phyloP scores from a whole-genome alignment of 495 filamentous ascomycete genomes.

The Penicillium arizonense region DNA sequence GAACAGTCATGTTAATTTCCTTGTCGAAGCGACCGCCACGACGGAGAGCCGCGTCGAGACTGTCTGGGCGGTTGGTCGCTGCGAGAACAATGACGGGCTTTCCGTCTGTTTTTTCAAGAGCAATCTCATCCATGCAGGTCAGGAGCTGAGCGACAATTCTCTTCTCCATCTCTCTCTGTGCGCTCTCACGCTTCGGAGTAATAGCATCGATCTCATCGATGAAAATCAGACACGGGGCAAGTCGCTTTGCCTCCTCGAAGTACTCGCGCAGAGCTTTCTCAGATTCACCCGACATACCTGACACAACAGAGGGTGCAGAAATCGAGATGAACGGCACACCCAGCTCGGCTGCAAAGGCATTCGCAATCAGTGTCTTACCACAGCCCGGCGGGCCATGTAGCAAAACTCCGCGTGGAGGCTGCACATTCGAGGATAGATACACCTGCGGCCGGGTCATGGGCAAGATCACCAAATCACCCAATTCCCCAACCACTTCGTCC shows the following conservation, averaged over 20 bases:
- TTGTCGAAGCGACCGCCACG: conserved; percentile 85
- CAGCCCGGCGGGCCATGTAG: conserved; percentile 93
- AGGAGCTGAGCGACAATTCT: conserved; percentile 91
- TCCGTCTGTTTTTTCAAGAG: conserved; percentile 74
- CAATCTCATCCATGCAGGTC: conserved; percentile 84
- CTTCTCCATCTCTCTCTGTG: conserved; percentile 97
- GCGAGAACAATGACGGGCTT: conserved; percentile 93
- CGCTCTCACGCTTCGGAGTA: conserved; percentile 88
- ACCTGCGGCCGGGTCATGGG: conserved; percentile 75
- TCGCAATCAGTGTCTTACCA: conserved; percentile 91
- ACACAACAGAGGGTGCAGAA: conserved; percentile 84
- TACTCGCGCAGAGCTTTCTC: conserved; percentile 91
- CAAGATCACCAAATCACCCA: conserved; percentile 78
- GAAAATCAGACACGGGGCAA: conserved; percentile 91
- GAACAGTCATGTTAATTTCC: conserved; percentile 95
- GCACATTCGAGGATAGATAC: conserved; percentile 56
- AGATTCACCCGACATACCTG: conserved; percentile 94
- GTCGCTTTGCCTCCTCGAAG: conserved; percentile 81
- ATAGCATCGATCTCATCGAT: conserved; percentile 97
- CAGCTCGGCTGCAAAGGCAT: conserved; percentile 83
- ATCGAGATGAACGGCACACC: conserved; percentile 86
- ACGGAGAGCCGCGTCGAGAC: conserved; percentile 81
- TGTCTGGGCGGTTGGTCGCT: conserved; percentile 90
- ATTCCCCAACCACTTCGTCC: conserved; percentile 70
- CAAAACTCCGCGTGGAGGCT: conserved; percentile 82